A percentile compares a stretch with the other conserved stretches of the same genome.
These are phyloP conservation scores for Fomitopsis betulina DNA, from an alignment of 1,284 basidiomycete species.

Conservation along the genomic window DNA sequence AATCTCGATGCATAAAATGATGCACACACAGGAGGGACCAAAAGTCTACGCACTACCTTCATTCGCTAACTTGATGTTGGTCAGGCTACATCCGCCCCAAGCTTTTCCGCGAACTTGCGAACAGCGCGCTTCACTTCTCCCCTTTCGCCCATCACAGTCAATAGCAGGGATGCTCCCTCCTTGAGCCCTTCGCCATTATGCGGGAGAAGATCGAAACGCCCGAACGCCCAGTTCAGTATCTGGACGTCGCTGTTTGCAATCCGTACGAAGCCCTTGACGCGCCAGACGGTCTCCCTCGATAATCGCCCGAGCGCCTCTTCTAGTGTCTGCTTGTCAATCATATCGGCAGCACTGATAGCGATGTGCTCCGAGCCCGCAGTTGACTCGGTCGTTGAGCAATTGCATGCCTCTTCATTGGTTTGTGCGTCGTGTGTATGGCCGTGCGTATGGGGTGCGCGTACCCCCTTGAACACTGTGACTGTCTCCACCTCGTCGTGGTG, in stretches of 20 bases:
- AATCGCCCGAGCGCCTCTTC: slow-evolving; percentile 45
- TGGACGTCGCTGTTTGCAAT: slow-evolving; percentile 39
- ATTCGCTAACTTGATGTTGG: no score
- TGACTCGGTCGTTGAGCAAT: background rate
- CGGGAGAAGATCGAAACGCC: slow-evolving; percentile 67
- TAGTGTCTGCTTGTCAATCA: slow-evolving; percentile 30
- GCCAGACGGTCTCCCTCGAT: slow-evolving; percentile 66
- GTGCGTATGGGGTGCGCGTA: slow-evolving; percentile 17
- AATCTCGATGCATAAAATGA: no score
- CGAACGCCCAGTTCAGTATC: slow-evolving; percentile 91
- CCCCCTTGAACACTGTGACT: slow-evolving; percentile 51
- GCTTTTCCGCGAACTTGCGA: slow-evolving; percentile 47
- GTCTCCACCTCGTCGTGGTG: slow-evolving; percentile 86
- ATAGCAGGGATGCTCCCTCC: slow-evolving; percentile 37
- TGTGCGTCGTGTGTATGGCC: slow-evolving; percentile 21
- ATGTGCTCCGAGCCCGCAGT: background rate
- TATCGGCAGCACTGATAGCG: background rate
- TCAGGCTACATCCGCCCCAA: slow-evolving; percentile 35
- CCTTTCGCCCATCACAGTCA: slow-evolving; percentile 87
- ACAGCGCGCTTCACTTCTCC: slow-evolving; percentile 69
- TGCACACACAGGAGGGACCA: no score
- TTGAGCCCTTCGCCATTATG: slow-evolving; percentile 29
- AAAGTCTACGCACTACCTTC: no score
- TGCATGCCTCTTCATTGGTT: slow-evolving; percentile 16
- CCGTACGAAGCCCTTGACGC: slow-evolving; percentile 79